These are phyloP conservation scores for Verticillium tricorpus DNA, from an alignment of 2,329 filamentous ascomycete genomes.

Conservation along the genomic window DNA sequence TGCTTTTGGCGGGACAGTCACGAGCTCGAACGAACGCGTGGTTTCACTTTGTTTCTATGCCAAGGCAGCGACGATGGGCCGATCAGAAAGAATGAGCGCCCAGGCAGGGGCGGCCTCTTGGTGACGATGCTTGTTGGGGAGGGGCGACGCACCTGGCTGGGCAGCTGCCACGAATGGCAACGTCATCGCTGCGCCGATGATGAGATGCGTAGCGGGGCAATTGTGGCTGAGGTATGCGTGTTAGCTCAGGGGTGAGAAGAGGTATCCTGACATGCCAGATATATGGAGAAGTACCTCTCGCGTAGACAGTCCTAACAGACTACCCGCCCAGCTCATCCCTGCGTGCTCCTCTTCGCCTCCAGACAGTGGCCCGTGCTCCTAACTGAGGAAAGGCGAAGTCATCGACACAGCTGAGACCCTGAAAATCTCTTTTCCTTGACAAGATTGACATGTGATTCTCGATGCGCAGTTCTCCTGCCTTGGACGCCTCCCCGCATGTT, in stretches of 20 bases:
- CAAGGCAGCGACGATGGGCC: background rate
- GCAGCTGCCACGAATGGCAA: background rate
- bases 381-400: background rate
- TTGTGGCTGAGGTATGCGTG: background rate
- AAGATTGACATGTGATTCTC: background rate
- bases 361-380: background rate
- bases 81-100: background rate
- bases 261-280: background rate
- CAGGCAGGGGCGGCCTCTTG: background rate
- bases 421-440: background rate
- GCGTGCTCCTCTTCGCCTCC: background rate
- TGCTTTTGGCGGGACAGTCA: background rate
- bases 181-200: slow-evolving; percentile 2
- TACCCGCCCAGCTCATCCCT: slow-evolving; percentile 1
- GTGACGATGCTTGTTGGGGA: background rate
- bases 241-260: background rate
- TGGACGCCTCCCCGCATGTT: background rate
- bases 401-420: background rate
- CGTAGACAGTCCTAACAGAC: background rate
- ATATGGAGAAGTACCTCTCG: too few species aligned
- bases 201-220: slow-evolving; percentile 1
- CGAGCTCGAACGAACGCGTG: background rate
- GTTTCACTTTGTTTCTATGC: background rate
- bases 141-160: background rate
- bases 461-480: background rate